Evolutionary conservation across 2,329 filamentous ascomycete species (phyloP), one percentile per base, ranked within the genome.

Genomic region (Biscogniauxia sp.): DNA sequence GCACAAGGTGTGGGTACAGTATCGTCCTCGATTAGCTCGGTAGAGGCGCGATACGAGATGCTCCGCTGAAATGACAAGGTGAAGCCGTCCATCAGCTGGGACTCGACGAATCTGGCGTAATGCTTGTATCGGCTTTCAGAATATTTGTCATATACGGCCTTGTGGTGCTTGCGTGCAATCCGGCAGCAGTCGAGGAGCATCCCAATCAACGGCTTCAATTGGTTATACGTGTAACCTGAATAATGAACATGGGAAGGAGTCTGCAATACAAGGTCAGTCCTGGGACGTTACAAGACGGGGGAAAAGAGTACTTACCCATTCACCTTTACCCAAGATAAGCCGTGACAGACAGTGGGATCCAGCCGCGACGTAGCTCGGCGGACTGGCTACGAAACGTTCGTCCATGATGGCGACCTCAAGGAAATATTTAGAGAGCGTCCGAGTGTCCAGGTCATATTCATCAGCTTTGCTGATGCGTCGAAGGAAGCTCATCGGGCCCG

Each of bases 401-500:
- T 99, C 95, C 93, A 98, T 97, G 74, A 98, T 88, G 45, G 93
- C 96, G 58, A 98, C 85, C 75, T 99, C 95, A 25, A 99, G 83
- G 77, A 99, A 97, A 78, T 99, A 99, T 79, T 99, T 99, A 69
- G 95, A 93, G 58, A 99, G 80, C 5, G 95, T 98, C 45, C 95
- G 87, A 11, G 94, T 97, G 78, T 99, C 94, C 53, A 97, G 81
- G 72, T 99, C 93, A 73, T 98, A 99, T 73, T 97, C 93, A 73
- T 99, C 95, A 15, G 95, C 95, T 80, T 98, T 98, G 87, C 94
- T 98, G 77, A 98, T 95, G 59, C 94, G 88, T 62, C 95, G 87
- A 63, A 99, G 83, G 78, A 99, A 99, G 80, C 93, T 97, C 94
- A 99, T 97, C 1, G 95, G 95, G 51, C 95, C 95, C n/a, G 95